Percentiles rank a stretch among this genome's conserved stretches.
phyloP scores from a whole-genome alignment of 2,329 filamentous ascomycete genomes.

The Cytospora leucostoma region DNA sequence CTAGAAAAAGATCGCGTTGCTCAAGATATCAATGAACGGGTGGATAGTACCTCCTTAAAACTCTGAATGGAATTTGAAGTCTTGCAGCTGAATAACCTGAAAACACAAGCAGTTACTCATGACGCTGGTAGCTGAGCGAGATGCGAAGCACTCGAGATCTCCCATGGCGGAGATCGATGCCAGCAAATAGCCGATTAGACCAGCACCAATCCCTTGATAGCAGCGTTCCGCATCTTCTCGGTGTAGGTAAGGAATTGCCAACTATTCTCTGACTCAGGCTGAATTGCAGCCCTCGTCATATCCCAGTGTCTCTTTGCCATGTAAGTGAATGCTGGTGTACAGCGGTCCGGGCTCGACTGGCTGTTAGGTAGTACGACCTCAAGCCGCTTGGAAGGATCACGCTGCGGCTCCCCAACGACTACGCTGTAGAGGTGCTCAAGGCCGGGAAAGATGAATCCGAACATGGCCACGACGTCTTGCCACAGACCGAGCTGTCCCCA shows the following conservation, averaged over 20 bases:
- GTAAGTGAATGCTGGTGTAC: too few relatives aligned
- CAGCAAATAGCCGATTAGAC: not conserved
- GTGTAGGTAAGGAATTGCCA: not conserved
- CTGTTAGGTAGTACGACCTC: not conserved
- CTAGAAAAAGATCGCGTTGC: too few relatives aligned
- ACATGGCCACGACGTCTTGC: not conserved
- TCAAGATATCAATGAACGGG: too few relatives aligned
- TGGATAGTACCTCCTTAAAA: too few relatives aligned
- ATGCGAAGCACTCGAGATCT: too few relatives aligned
- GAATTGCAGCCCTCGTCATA: not conserved
- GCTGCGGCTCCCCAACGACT: not conserved
- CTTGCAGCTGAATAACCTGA: too few relatives aligned
- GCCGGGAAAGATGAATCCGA: not conserved
- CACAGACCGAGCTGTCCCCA: accelerated
- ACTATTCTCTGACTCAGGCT: not conserved
- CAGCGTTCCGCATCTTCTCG: not conserved
- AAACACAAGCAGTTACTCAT: not conserved
- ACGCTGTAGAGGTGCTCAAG: not conserved
- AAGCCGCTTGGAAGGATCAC: not conserved
- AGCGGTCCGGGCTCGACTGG: not conserved
- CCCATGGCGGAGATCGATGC: not conserved
- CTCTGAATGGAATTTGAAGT: too few relatives aligned
- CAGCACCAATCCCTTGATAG: not conserved
- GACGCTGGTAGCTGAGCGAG: not conserved
- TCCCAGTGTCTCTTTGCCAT: not conserved